These are phyloP conservation scores for Mycocentrospora acerina DNA, from an alignment of 2,329 filamentous ascomycete genomes.

Conservation along the genomic window DNA sequence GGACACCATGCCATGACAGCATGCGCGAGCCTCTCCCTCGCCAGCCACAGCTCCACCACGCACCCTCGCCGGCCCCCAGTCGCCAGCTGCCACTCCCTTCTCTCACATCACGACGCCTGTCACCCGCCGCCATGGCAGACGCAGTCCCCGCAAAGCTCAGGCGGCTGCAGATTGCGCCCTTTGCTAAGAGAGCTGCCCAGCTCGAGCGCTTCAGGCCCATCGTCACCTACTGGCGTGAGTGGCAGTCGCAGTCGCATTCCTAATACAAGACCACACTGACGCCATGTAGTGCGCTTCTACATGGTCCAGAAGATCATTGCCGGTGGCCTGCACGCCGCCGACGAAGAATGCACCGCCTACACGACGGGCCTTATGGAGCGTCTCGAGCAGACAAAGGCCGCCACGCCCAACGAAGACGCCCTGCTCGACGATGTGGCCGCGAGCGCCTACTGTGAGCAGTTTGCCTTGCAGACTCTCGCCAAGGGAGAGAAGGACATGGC, in stretches of 20 bases:
- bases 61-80: constrained; percentile 3
- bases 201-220: constrained; percentile 82
- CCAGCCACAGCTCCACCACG: constrained; percentile 6
- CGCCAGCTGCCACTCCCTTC: constrained; percentile 1
- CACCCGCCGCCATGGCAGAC: constrained; percentile 62
- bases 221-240: constrained; percentile 91
- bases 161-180: constrained; percentile 78
- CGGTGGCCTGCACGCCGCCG: constrained; percentile 73
- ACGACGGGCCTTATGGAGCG: constrained; percentile 87
- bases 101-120: not conserved
- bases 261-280: constrained; percentile 16
- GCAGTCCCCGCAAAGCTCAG: constrained; percentile 72
- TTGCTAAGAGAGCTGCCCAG: constrained; percentile 80
- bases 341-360: constrained; percentile 77
- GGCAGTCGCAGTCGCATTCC: not conserved
- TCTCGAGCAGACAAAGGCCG: constrained; percentile 76
- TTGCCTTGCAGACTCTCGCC: constrained; percentile 83
- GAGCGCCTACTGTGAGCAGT: constrained; percentile 91
- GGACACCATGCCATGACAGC: constrained; percentile 8
- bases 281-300: constrained; percentile 51
- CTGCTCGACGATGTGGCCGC: constrained; percentile 83
- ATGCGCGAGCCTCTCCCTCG: not conserved
- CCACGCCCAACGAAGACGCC: constrained; percentile 76
- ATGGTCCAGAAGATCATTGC: constrained; percentile 88
- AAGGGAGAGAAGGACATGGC: constrained; percentile 80